Base-by-base conservation (phyloP, 1,139 yeast genomes). In the Debaryomyces sp. region DNA sequence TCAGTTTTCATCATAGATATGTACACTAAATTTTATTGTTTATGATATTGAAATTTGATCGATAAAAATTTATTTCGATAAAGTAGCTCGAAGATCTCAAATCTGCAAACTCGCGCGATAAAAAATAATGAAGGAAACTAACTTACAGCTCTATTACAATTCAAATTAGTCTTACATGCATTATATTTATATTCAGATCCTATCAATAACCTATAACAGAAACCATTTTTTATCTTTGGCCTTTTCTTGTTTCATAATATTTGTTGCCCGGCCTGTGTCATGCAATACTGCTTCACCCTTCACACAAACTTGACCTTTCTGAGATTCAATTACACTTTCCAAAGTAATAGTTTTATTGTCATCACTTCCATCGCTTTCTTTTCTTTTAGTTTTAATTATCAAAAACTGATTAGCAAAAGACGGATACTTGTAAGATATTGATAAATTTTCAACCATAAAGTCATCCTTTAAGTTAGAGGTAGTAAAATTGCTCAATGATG, bases 321-420 rank as follows among this genome's bases (percentile, higher is more conserved):
- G 66, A 34, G 71, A 67, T 51, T 72, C 73, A 26, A 76, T 60
- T 0, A 57, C 60, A 50, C 75, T 70, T 42, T 67, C 68, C 52
- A 74, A 61, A 6, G 54, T 54, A 12, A 69, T 55, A 10, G 64
- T 52, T 43, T 59, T 63, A 2, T 53, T 65, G 13, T 71, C 68
- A n/a, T 70, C 60, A 8, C 7, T 21, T 6, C 40, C 56, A 49
- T 12, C 56, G 57, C 58, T 57, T 55, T 47, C 65, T 53, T 53
- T 70, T 65, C 43, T 67, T 60, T 70, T 68, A 0, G 90, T 81
- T 56, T 79, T 82, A 13, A 92, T 75, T 2, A 88, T 78, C 40
- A 91, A 74, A 59, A 91, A 89, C 56, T 86, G 94, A 60, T 89
- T 85, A 7, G 95, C 94, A 51, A 87, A 65, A 0, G 96, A 84